Conservation (phyloP, 208 protist genomes). For the Porcisia deanei region DNA sequence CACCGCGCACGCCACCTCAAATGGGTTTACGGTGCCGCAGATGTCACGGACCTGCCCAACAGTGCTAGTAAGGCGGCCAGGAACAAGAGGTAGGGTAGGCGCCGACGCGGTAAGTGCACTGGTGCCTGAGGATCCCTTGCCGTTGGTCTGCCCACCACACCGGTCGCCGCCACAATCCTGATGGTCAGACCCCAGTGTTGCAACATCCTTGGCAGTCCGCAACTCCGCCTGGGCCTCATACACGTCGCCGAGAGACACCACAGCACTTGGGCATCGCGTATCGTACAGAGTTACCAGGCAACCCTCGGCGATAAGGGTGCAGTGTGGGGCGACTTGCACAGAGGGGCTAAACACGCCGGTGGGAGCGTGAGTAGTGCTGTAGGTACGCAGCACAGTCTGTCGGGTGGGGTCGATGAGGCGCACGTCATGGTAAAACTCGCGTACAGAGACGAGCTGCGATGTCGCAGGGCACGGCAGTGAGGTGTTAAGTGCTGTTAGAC, state of each 20-base stretch:
- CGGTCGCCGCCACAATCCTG: not conserved
- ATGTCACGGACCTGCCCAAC: constrained; percentile 47
- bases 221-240: constrained; percentile 19
- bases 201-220: constrained; percentile 10
- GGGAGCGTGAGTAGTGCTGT: constrained; percentile 68
- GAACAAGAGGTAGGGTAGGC: constrained; percentile 29
- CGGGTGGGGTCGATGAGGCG: constrained; percentile 54
- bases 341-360: constrained; percentile 51
- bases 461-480: not conserved
- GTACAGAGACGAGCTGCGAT: constrained; percentile 38
- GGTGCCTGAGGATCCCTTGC: not conserved
- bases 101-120: not conserved
- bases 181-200: not conserved
- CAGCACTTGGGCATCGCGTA: constrained; percentile 57
- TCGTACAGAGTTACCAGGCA: constrained; percentile 75
- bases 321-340: constrained; percentile 22
- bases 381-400: constrained; percentile 46
- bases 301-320: constrained; percentile 67
- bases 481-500: constrained; percentile 26
- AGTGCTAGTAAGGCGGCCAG: constrained; percentile 61
- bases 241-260: constrained; percentile 34
- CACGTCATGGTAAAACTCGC: constrained; percentile 70
- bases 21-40: constrained; percentile 54
- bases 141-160: not conserved
- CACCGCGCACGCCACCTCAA: constrained; percentile 61